Base-by-base conservation (phyloP, 441 rosid genomes). In the Geranium incanum region DNA sequence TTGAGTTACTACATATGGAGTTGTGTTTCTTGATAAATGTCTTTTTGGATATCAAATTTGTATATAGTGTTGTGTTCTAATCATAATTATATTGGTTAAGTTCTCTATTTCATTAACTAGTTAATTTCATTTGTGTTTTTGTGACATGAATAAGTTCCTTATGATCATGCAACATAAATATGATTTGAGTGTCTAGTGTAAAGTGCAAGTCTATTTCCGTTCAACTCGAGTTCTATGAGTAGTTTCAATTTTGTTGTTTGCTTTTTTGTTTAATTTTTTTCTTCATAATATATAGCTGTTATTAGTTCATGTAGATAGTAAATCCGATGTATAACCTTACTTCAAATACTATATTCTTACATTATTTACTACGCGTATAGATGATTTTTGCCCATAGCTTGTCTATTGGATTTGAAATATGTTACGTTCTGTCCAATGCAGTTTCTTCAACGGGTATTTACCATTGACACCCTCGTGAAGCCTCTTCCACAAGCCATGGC, bases 401-500 rank as follows among this genome's bases (percentile, higher is more conserved):
- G 43, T 7, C 8, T 7, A 39, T 4, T 39, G 0, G 43, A 39
- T 4, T 4, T 39, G 5, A 4, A 7, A 39, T 7, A 39, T 39
- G 43, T 39, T 39, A 39, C 6, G 6, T 68, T 72, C 16, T 74
- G 73, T 18, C 57, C 21, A 33, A 28, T 68, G 66, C 91, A 94
- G 99, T 95, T 95, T 80, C 86, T 95, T 77, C 94, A 88, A 68
- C 83, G 91, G 50, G 97, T 92, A 12, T 95, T 95, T 81, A 89
- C 87, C 78, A 83, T 95, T 52, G 99, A 95, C 80, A 95, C 99
- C 59, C 37, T 92, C 37, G 97, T 95, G 78, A 95, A 95, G 89
- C 97, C 97, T 74, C 97, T 94, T 82, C 99, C 99, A 64, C 97
- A 96, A 66, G 71, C 88, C 37, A 82, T 89, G 94, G 97, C 91